These are phyloP conservation scores for Cafeteria roenbergensis DNA, from an alignment of 108 stramenopile species.

Conservation along the genomic window DNA sequence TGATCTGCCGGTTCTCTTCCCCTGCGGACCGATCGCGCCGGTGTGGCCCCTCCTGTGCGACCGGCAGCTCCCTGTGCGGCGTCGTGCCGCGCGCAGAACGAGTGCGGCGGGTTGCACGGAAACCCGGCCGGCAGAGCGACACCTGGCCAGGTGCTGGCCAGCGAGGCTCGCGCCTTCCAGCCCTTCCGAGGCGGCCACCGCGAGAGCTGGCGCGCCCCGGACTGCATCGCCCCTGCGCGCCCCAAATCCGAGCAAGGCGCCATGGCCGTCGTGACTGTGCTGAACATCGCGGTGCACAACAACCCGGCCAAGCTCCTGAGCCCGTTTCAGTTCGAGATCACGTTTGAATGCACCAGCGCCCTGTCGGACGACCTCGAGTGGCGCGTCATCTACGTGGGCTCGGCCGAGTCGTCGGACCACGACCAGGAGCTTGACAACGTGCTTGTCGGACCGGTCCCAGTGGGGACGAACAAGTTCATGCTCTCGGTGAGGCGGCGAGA, in stretches of 20 bases:
- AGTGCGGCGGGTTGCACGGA: no score
- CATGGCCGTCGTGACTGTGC: slow-evolving; percentile 35
- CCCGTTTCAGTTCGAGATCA: slow-evolving; percentile 94
- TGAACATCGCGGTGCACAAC: slow-evolving; percentile 63
- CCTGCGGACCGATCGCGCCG: no score
- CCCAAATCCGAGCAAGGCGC: not conserved
- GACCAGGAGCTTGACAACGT: slow-evolving; percentile 91
- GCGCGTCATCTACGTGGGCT: slow-evolving; percentile 93
- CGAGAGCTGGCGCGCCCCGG: no score
- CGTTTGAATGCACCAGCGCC: slow-evolving; percentile 87
- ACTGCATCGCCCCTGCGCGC: not conserved
- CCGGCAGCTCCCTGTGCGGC: no score
- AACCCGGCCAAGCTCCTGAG: slow-evolving; percentile 78
- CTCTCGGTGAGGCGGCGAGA: slow-evolving; percentile 26
- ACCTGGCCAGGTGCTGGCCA: no score
- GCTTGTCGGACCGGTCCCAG: slow-evolving; percentile 88
- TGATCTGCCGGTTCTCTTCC: no score
- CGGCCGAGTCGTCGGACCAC: slow-evolving; percentile 62
- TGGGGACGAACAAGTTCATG: slow-evolving; percentile 77
- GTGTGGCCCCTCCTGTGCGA: no score
- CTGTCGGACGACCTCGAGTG: slow-evolving; percentile 64
- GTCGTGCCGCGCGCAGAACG: no score
- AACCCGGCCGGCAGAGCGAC: no score
- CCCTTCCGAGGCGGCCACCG: no score
- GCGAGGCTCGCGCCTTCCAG: no score